Conservation (phyloP, 441 rosid species). For the Erodium texanum region DNA sequence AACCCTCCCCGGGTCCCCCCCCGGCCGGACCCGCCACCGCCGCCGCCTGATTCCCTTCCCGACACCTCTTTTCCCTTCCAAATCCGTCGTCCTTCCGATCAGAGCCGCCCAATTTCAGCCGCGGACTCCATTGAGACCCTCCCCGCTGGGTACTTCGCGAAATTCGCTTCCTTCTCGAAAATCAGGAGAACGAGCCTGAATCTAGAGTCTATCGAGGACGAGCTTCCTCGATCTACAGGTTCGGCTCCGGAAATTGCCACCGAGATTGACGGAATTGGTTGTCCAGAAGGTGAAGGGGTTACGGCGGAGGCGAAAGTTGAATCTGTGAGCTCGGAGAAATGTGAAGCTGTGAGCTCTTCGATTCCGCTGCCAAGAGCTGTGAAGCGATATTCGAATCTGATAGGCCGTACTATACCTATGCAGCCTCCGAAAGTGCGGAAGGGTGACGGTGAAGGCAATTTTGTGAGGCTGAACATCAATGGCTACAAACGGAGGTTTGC, state of each 20-base stretch:
- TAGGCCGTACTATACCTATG: constrained; percentile 37
- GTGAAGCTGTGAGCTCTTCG: too few relatives aligned
- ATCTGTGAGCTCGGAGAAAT: too few relatives aligned
- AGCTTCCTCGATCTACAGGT: not conserved
- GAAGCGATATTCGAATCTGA: constrained; percentile 33
- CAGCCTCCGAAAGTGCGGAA: constrained; percentile 43
- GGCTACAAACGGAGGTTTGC: constrained; percentile 49
- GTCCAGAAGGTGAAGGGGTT: not conserved
- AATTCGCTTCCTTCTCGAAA: constrained; percentile 52
- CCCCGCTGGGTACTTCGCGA: constrained; percentile 54
- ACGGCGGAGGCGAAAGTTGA: not conserved
- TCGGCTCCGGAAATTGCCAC: constrained; percentile 10
- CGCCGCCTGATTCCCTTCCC: constrained; percentile 20
- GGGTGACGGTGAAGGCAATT: constrained; percentile 61
- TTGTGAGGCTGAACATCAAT: constrained; percentile 62
- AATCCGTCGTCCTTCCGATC: constrained; percentile 39
- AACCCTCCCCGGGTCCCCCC: constrained; percentile 14
- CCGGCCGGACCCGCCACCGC: constrained; percentile 10
- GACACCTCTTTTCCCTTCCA: constrained; percentile 48
- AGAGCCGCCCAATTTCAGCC: constrained; percentile 7
- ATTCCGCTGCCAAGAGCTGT: not conserved
- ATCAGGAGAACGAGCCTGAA: constrained; percentile 33
- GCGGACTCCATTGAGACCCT: constrained; percentile 32
- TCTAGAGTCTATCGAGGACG: constrained; percentile 30
- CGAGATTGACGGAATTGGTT: constrained; percentile 5